Percentiles rank a stretch among this genome's conserved stretches.
phyloP scores from a whole-genome alignment of 2,329 filamentous ascomycete genomes.

The Epichloe brachyelytri region DNA sequence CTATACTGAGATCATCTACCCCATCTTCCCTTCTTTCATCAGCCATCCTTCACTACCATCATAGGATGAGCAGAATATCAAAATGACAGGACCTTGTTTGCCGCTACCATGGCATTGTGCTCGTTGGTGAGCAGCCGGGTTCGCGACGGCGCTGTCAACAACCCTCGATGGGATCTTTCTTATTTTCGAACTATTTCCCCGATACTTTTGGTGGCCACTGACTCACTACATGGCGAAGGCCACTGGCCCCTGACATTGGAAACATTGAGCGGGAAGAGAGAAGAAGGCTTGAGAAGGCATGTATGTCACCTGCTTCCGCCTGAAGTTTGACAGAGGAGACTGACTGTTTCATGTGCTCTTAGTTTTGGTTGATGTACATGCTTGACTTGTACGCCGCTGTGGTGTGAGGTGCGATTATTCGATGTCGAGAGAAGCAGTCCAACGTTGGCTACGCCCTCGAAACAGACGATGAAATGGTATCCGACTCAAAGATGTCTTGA shows the following conservation, averaged over 20 bases:
- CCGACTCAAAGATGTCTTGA: constrained; percentile 7
- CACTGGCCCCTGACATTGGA: constrained; percentile 35
- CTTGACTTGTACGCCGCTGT: constrained; percentile 41
- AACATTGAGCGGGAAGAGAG: constrained; percentile 34
- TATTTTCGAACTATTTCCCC: constrained; percentile 23
- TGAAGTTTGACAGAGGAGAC: background rate
- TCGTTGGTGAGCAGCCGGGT: constrained; percentile 33
- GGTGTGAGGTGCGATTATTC: constrained; percentile 28
- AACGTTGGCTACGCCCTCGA: constrained; percentile 13
- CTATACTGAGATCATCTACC: constrained; percentile 41
- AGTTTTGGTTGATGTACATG: constrained; percentile 46
- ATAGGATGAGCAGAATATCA: constrained; percentile 30
- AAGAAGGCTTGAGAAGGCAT: constrained; percentile 28
- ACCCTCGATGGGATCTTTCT: constrained; percentile 23
- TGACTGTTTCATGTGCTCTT: background rate
- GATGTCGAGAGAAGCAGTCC: constrained; percentile 12
- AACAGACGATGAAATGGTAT: constrained; percentile 31
- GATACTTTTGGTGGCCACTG: constrained; percentile 25
- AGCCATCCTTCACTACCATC: constrained; percentile 26
- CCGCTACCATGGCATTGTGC: constrained; percentile 37
- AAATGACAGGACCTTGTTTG: constrained; percentile 29
- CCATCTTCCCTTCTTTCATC: constrained; percentile 40
- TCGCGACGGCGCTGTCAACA: constrained; percentile 34
- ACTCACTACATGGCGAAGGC: constrained; percentile 38
- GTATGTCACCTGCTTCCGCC: constrained; percentile 16